These are phyloP conservation scores for Lachnellula occidentalis DNA, from an alignment of 2,329 filamentous ascomycete species.

Conservation along the genomic window DNA sequence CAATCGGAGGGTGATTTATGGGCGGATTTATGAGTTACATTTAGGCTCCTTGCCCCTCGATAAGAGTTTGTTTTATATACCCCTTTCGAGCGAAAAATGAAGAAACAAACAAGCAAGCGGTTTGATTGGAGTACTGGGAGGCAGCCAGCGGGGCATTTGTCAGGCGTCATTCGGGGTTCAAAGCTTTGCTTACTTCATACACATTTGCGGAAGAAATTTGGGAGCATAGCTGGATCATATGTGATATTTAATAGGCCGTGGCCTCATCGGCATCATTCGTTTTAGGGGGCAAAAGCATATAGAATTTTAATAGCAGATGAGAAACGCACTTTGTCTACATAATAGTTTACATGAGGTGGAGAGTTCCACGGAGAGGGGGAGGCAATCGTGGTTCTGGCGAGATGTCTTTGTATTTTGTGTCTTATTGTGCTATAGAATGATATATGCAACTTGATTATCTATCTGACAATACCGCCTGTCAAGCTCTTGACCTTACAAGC, in stretches of 20 bases:
- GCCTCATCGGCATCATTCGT: neutral
- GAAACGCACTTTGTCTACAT: no score
- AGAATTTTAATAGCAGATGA: neutral
- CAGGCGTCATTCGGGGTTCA: neutral
- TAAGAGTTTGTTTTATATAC: neutral
- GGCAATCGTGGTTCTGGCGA: neutral
- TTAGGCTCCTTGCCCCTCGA: neutral
- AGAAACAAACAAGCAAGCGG: neutral
- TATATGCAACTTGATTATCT: slow-evolving; percentile 27
- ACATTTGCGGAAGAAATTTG: neutral
- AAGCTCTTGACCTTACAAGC: slow-evolving; percentile 79
- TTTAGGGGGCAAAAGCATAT: neutral
- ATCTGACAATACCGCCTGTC: slow-evolving; percentile 77
- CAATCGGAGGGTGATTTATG: neutral
- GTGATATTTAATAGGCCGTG: neutral
- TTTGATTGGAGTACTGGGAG: neutral
- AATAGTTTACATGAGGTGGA: no score
- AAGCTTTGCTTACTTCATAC: neutral
- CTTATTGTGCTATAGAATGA: neutral
- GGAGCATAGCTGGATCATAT: neutral
- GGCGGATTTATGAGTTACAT: neutral
- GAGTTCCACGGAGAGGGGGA: no score
- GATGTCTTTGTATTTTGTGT: neutral
- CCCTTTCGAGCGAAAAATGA: neutral
- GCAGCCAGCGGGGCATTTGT: neutral